phyloP scores from a whole-genome alignment of 2,329 filamentous ascomycete genomes.

The Fusarium sp. region DNA sequence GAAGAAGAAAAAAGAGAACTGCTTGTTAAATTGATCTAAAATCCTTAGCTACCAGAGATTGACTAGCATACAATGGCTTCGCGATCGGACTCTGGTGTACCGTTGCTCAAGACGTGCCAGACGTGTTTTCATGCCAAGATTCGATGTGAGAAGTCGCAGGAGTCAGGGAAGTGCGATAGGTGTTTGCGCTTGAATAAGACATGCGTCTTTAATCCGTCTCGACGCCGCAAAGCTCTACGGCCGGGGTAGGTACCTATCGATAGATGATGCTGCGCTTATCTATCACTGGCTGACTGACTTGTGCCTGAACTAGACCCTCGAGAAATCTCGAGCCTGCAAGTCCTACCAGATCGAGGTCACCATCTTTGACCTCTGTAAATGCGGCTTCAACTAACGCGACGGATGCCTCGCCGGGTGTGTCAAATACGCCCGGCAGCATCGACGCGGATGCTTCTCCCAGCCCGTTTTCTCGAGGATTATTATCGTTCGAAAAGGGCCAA shows the following conservation, averaged over 20 bases:
- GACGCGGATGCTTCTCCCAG: slow-evolving; percentile 32
- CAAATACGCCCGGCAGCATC: slow-evolving; percentile 16
- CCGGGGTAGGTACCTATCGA: slow-evolving; percentile 27
- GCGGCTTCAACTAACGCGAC: slow-evolving; percentile 10
- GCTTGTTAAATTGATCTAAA: slow-evolving; percentile 6
- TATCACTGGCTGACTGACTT: slow-evolving; percentile 1
- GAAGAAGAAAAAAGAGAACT: not conserved
- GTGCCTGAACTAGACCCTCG: slow-evolving; percentile 4
- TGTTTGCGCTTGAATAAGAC: slow-evolving; percentile 47
- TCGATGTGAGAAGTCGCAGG: slow-evolving; percentile 47
- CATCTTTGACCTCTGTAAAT: slow-evolving; percentile 23
- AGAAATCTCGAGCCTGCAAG: slow-evolving; percentile 23
- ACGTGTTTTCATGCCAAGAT: slow-evolving; percentile 50
- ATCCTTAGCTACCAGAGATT: slow-evolving; percentile 1
- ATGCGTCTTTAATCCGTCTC: slow-evolving; percentile 46
- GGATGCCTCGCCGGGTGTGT: slow-evolving; percentile 3
- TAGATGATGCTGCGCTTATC: not conserved
- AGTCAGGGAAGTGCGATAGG: slow-evolving; percentile 47
- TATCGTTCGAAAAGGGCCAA: slow-evolving; percentile 40
- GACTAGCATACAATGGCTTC: slow-evolving; percentile 19
- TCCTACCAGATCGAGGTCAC: slow-evolving; percentile 25
- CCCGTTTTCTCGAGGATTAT: slow-evolving; percentile 37
- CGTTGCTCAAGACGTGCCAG: slow-evolving; percentile 47
- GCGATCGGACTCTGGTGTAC: slow-evolving; percentile 11
- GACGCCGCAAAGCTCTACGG: slow-evolving; percentile 40